phyloP scores from a whole-genome alignment of 306 rosid species.

The Castanea crenata region DNA sequence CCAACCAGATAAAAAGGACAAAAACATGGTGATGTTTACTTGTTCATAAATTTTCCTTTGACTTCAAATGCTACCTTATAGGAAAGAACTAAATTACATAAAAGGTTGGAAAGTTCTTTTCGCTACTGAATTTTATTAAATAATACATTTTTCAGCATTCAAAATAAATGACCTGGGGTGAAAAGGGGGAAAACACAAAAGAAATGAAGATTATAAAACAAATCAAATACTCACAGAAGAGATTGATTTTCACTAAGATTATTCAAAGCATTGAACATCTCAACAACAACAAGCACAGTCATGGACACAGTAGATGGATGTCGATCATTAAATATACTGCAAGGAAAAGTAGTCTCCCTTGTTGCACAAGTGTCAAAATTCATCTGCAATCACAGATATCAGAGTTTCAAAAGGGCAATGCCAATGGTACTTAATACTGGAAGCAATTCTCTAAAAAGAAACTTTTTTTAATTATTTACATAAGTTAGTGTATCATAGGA shows the following conservation, averaged over 20 bases:
- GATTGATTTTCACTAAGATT: constrained; percentile 99
- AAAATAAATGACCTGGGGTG: neutral
- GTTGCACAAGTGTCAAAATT: constrained; percentile 80
- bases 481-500: neutral
- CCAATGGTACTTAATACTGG: neutral
- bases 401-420: neutral
- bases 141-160: neutral
- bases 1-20: neutral
- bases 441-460: neutral
- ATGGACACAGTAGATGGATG: constrained; percentile 96
- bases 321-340: constrained; percentile 89
- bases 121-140: neutral
- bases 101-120: neutral
- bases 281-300: constrained; percentile 98
- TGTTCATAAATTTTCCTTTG: neutral
- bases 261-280: constrained; percentile 98
- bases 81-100: neutral
- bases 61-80: neutral
- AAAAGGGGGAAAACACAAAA: neutral
- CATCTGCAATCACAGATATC: constrained; percentile 49
- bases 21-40: neutral
- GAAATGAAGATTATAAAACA: constrained; percentile 7
- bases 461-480: neutral
- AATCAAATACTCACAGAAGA: constrained; percentile 69
- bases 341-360: constrained; percentile 88